Percentiles rank a stretch among this genome's conserved stretches.
Conservation (phyloP, 495 filamentous ascomycete species). For the Penicillium argentinense region DNA sequence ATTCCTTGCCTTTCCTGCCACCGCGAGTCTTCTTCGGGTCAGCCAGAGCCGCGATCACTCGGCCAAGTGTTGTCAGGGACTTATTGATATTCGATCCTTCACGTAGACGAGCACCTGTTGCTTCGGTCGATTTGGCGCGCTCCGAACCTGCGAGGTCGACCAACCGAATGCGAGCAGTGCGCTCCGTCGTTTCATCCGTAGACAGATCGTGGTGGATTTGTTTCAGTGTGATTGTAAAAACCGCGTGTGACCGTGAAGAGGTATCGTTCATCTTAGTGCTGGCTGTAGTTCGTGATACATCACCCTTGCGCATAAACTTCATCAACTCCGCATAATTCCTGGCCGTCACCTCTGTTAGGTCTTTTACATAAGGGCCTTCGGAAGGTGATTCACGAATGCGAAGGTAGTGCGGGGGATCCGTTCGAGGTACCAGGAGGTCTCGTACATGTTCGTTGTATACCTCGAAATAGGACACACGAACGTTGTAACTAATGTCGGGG, state of each 20-base stretch:
- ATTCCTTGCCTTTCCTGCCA: constrained; percentile 60
- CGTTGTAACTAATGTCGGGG: constrained; percentile 90
- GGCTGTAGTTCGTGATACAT: constrained; percentile 84
- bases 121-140: constrained; percentile 92
- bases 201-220: constrained; percentile 94
- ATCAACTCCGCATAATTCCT: constrained; percentile 80
- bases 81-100: constrained; percentile 99
- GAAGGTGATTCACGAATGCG: constrained; percentile 95
- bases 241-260: constrained; percentile 87
- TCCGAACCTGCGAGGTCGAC: constrained; percentile 96
- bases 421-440: constrained; percentile 79
- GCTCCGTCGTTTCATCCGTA: constrained; percentile 93
- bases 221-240: constrained; percentile 97
- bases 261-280: constrained; percentile 99
- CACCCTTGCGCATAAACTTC: constrained; percentile 86
- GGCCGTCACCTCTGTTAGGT: constrained; percentile 88
- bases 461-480: constrained; percentile 97
- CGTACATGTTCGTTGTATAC: constrained; percentile 99
- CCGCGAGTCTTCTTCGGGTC: constrained; percentile 66
- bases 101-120: constrained; percentile 82
- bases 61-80: constrained; percentile 90
- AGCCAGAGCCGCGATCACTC: constrained; percentile 95
- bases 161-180: constrained; percentile 87
- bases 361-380: constrained; percentile 97
- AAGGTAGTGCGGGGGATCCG: constrained; percentile 82